Conservation (phyloP, 2,329 filamentous ascomycete genomes). For the Diaporthe batatas region DNA sequence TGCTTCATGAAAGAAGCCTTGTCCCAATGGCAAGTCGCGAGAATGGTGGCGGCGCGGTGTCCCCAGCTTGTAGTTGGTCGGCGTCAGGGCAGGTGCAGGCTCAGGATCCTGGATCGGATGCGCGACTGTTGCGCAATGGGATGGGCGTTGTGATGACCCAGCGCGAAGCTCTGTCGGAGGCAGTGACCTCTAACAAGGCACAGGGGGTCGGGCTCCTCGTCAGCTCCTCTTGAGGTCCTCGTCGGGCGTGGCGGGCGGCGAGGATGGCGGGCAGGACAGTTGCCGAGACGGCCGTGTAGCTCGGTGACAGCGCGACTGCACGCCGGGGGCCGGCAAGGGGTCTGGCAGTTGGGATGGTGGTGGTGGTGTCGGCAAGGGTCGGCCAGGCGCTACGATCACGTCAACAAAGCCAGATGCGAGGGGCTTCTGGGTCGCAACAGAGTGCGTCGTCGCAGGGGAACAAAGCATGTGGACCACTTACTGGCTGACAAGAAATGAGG, state of each 20-base stretch:
- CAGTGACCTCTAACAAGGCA: constrained; percentile 7
- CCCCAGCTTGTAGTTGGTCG: background rate
- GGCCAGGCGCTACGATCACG: constrained; percentile 38
- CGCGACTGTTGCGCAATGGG: constrained; percentile 34
- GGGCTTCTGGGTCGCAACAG: constrained; percentile 1
- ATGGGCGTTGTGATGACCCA: constrained; percentile 14
- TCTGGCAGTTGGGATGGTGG: background rate
- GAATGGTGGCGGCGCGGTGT: constrained; percentile 2
- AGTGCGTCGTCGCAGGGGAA: constrained; percentile 14
- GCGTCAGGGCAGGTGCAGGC: background rate
- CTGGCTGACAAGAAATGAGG: background rate
- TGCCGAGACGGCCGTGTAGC: constrained; percentile 16
- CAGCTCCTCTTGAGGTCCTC: constrained; percentile 1
- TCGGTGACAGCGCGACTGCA: constrained; percentile 9
- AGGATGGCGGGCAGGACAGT: constrained; percentile 11
- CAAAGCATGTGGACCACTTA: constrained; percentile 9
- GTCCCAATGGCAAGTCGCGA: constrained; percentile 38
- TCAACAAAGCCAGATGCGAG: constrained; percentile 40
- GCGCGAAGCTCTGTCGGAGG: constrained; percentile 5
- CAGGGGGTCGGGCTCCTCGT: background rate
- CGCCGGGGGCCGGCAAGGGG: background rate
- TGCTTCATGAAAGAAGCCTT: constrained; percentile 43
- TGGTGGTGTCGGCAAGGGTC: constrained; percentile 6
- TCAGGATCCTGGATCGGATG: constrained; percentile 12
- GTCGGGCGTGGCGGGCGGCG: background rate